These are phyloP conservation scores for Chaetomidium leptoderma DNA, from an alignment of 495 filamentous ascomycete species.

Conservation along the genomic window DNA sequence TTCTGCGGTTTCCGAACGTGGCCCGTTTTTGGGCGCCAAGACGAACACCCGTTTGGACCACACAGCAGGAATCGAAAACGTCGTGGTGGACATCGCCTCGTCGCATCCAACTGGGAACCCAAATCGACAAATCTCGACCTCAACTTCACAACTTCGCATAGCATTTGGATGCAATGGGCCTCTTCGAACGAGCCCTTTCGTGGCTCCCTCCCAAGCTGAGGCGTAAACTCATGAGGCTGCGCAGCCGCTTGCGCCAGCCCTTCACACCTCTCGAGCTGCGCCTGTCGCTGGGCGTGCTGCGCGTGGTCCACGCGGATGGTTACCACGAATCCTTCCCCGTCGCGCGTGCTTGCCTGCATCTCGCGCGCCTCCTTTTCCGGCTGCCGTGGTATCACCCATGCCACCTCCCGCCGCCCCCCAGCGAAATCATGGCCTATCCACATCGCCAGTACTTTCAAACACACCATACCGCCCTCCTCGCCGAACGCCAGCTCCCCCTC, in stretches of 20 bases:
- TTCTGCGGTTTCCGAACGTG: background rate
- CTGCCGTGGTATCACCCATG: conserved; percentile 7
- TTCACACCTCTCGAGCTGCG: conserved; percentile 7
- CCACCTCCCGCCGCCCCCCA: background rate
- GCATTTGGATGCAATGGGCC: conserved; percentile 2
- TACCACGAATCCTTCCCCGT: conserved; percentile 8
- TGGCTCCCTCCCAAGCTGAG: conserved; percentile 5
- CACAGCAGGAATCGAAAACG: no score
- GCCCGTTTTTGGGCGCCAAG: no score
- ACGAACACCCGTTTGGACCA: no score
- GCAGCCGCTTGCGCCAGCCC: conserved; percentile 1
- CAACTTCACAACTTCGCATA: conserved; percentile 2
- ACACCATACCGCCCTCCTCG: background rate
- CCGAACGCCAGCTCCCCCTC: conserved; percentile 1
- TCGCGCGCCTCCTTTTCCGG: conserved; percentile 6
- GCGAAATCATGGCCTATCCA: conserved; percentile 10
- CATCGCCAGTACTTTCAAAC: background rate
- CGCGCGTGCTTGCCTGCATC: conserved; percentile 9
- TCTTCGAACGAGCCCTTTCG: conserved; percentile 4
- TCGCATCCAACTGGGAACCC: background rate
- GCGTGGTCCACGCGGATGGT: background rate
- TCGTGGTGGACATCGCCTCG: no score
- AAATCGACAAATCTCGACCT: conserved; percentile 2
- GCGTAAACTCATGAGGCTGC: conserved; percentile 1
- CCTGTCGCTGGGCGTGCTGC: background rate